A percentile compares a stretch with the other conserved stretches of the same genome.
Conservation (phyloP, 2,329 filamentous ascomycete species). For the Fusarium sp. region DNA sequence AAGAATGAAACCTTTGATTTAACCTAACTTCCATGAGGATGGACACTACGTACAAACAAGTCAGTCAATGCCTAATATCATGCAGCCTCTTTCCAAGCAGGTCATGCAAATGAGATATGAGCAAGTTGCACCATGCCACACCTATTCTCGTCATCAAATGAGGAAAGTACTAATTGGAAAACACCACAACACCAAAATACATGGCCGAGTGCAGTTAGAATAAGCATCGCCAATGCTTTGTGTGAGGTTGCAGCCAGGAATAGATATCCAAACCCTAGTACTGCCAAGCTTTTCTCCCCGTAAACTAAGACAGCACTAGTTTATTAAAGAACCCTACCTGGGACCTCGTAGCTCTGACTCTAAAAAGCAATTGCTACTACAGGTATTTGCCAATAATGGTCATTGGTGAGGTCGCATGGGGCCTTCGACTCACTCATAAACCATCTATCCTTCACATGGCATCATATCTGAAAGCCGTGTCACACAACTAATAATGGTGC, state of each 20-base stretch:
- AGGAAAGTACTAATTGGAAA: background rate
- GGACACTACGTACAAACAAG: background rate
- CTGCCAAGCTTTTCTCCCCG: constrained; percentile 35
- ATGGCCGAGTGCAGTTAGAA: background rate
- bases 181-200: background rate
- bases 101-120: constrained; percentile 9
- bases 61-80: background rate
- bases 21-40: background rate
- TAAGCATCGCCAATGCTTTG: background rate
- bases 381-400: background rate
- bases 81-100: background rate
- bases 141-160: background rate
- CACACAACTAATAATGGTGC: constrained; percentile 1
- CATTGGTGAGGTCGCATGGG: background rate
- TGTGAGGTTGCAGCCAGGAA: constrained; percentile 16
- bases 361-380: constrained; percentile 6
- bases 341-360: constrained; percentile 9
- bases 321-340: constrained; percentile 8
- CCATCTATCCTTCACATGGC: background rate
- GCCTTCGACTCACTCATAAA: background rate
- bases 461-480: background rate
- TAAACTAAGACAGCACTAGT: constrained; percentile 25
- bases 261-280: constrained; percentile 21
- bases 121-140: background rate
- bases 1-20: background rate